A percentile compares a stretch with the other conserved stretches of the same genome.
These are phyloP conservation scores for Penicillium arizonense DNA, from an alignment of 495 filamentous ascomycete genomes.

Conservation along the genomic window DNA sequence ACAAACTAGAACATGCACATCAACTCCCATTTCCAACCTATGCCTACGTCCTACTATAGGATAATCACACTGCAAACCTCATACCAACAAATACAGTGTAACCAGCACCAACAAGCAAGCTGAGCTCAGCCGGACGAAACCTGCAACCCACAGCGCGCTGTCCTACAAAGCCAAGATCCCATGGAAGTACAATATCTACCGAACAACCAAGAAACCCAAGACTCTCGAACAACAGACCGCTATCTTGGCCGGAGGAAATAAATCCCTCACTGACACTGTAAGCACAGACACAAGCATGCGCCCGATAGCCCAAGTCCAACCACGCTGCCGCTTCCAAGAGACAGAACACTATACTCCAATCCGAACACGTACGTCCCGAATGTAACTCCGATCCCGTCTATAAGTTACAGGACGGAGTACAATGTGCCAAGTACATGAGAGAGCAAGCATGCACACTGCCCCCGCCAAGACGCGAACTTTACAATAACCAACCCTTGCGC, in stretches of 20 bases:
- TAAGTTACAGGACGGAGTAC: neutral
- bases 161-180: conserved; percentile 8
- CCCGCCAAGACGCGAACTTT: conserved; percentile 18
- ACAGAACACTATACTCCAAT: neutral
- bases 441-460: conserved; percentile 12
- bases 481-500: conserved; percentile 16
- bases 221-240: neutral
- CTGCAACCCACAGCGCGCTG: neutral
- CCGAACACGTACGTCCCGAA: neutral
- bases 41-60: too few species aligned
- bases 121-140: neutral
- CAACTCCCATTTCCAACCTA: too few species aligned
- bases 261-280: conserved; percentile 1
- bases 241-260: conserved; percentile 3
- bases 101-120: neutral
- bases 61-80: neutral
- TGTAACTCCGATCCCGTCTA: neutral
- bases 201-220: neutral
- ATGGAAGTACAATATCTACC: conserved; percentile 1
- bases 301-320: neutral
- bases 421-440: neutral
- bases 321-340: neutral
- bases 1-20: too few species aligned
- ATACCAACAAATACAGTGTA: conserved; percentile 1
- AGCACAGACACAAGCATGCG: neutral